phyloP scores from a whole-genome alignment of 2,329 filamentous ascomycete species.

The Leptographium wingfieldii region DNA sequence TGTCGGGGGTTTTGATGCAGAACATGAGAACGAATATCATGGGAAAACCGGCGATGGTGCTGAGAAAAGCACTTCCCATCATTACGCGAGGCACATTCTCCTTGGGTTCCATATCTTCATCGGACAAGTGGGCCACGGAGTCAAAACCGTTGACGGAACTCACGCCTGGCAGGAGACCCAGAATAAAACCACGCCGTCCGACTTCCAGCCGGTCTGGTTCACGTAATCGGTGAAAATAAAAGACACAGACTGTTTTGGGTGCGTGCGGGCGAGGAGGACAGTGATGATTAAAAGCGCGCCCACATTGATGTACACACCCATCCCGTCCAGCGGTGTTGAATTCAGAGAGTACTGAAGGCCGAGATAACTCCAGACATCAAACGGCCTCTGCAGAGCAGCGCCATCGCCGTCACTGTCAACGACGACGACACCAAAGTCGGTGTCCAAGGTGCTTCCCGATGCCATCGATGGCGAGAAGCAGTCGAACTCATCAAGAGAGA shows the following conservation, averaged over 20 bases:
- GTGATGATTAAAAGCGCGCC: constrained; percentile 2
- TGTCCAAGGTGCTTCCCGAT: neutral
- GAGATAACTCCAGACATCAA: neutral
- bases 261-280: neutral
- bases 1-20: constrained; percentile 1
- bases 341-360: constrained; percentile 1
- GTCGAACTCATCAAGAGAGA: neutral
- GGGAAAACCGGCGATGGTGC: neutral
- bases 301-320: neutral
- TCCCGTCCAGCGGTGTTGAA: neutral
- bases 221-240: constrained; percentile 2
- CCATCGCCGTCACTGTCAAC: neutral
- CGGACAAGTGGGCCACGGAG: constrained; percentile 1
- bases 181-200: neutral
- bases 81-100: constrained; percentile 1
- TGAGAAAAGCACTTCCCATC: neutral
- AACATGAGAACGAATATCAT: constrained; percentile 3
- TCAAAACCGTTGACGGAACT: constrained; percentile 1
- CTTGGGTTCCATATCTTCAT: neutral
- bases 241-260: neutral
- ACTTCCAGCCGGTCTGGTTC: constrained; percentile 3
- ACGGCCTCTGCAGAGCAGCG: neutral
- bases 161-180: constrained; percentile 1
- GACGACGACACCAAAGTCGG: neutral
- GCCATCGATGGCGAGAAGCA: neutral